Evolutionary conservation across 176 grass and related monocot genomes (phyloP).

Genomic region (Aegilops umbellulata): DNA sequence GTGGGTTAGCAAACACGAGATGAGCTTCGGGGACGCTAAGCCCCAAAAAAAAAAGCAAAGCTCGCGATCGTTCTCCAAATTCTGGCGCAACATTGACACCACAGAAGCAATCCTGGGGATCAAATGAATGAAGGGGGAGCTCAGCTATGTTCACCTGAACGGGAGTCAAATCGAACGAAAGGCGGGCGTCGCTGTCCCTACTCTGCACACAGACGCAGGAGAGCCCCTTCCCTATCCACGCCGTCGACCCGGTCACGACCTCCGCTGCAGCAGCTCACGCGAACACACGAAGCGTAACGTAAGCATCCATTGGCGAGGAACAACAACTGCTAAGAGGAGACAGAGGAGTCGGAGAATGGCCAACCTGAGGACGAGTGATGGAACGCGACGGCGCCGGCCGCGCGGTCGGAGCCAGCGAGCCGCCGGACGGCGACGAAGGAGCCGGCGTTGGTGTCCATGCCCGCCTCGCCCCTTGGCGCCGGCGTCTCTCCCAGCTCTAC

Average conservation of each 20-base stretch:
- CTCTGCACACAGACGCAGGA: conserved; percentile 96
- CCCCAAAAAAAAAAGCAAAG: neutral
- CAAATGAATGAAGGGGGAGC: neutral
- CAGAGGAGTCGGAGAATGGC: neutral
- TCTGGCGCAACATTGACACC: neutral
- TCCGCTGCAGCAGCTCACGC: conserved; percentile 54
- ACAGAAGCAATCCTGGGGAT: neutral
- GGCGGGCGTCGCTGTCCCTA: conserved; percentile 77
- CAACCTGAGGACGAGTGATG: conserved; percentile 69
- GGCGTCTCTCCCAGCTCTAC: neutral
- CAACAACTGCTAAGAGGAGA: neutral
- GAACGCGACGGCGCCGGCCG: conserved; percentile 43
- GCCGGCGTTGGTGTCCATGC: conserved; percentile 54
- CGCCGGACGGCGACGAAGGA: conserved; percentile 64
- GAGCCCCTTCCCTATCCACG: conserved; percentile 95
- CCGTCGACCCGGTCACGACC: conserved; percentile 82
- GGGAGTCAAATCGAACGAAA: conserved; percentile 84
- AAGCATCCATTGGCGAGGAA: neutral
- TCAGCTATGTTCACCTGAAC: conserved; percentile 56
- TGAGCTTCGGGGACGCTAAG: neutral
- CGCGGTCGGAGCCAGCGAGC: conserved; percentile 41
- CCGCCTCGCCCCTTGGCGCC: neutral
- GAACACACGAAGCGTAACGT: neutral
- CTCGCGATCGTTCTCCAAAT: neutral
- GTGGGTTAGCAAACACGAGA: neutral